Evolutionary conservation across 345 rosid genomes (phyloP).

Genomic region (Lagerstroemia speciosa): DNA sequence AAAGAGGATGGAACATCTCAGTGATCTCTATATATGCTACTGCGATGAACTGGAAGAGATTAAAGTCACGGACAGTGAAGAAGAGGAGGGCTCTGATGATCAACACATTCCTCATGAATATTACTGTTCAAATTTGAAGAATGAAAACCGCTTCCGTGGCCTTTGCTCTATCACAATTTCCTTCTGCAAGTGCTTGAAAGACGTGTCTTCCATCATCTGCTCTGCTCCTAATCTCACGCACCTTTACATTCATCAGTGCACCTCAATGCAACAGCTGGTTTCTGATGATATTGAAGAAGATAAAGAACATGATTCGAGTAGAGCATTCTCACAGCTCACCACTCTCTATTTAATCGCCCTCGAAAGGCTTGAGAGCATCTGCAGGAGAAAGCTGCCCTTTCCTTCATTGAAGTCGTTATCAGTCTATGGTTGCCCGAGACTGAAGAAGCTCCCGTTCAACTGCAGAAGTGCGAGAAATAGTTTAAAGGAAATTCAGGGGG

Average conservation of each 20-base stretch:
- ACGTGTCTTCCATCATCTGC: not conserved
- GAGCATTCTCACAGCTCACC: conserved; percentile 1
- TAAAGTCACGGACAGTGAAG: not conserved
- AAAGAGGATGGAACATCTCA: not conserved
- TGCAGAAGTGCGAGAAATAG: not conserved
- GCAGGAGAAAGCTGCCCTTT: conserved; percentile 3
- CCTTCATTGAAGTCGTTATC: conserved; percentile 6
- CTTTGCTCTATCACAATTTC: not conserved
- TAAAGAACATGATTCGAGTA: not conserved
- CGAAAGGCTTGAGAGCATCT: conserved; percentile 10
- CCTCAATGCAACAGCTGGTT: conserved; percentile 1
- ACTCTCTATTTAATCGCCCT: not conserved
- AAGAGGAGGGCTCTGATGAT: not conserved
- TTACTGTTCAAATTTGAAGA: not conserved
- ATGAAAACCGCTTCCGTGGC: not conserved
- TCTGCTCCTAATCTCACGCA: conserved; percentile 1
- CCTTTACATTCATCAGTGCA: not conserved
- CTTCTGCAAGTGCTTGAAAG: not conserved
- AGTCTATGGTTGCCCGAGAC: not conserved
- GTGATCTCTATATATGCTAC: not conserved
- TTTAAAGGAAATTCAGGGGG: conserved; percentile 5
- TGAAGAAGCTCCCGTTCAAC: conserved; percentile 16
- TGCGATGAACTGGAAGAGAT: conserved; percentile 2
- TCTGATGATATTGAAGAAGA: not conserved
- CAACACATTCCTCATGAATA: not conserved